Percentiles rank a stretch among this genome's conserved stretches.
These are phyloP conservation scores for Phyllosticta citriasiana DNA, from an alignment of 2,329 filamentous ascomycete genomes.

Conservation along the genomic window DNA sequence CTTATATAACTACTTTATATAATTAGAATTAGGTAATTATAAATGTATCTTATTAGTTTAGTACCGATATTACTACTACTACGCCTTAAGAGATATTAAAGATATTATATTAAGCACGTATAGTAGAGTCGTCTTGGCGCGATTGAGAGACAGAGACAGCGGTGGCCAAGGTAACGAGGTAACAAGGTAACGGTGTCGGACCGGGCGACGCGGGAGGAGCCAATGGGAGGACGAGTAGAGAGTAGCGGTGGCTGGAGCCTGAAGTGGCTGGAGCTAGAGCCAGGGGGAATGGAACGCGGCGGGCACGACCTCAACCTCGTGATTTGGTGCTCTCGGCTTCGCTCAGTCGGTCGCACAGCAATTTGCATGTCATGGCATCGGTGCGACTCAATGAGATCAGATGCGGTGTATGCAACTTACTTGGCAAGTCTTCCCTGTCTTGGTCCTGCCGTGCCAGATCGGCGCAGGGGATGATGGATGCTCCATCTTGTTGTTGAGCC, in stretches of 20 bases:
- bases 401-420: background rate
- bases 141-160: no score
- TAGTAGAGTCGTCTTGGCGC: no score
- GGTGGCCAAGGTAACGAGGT: no score
- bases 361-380: background rate
- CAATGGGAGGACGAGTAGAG: background rate
- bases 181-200: background rate
- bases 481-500: background rate
- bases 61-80: no score
- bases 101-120: no score
- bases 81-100: no score
- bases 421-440: background rate
- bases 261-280: background rate
- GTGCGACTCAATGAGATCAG: background rate
- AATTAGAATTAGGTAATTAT: no score
- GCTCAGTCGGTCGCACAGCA: background rate
- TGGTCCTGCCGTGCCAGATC: slow-evolving; percentile 7
- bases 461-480: slow-evolving; percentile 1
- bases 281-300: no score
- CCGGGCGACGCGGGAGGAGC: background rate
- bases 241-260: slow-evolving; percentile 7
- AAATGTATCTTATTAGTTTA: no score
- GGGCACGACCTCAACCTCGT: no score
- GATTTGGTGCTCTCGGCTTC: background rate
- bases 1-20: no score